Base-by-base conservation (phyloP, 257 asterid species). In the Plantago major region DNA sequence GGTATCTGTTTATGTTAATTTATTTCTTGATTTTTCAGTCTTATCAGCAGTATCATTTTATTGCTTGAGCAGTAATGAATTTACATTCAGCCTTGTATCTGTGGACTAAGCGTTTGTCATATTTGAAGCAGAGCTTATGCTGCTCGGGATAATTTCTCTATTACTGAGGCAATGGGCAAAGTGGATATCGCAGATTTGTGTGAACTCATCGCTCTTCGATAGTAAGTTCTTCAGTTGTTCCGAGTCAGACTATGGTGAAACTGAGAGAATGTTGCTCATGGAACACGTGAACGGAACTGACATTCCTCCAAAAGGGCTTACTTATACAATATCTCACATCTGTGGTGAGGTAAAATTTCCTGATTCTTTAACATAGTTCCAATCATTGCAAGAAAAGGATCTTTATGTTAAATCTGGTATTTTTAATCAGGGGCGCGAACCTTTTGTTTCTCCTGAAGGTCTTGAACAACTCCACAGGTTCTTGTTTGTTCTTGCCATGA, bases 81-180 rank as follows among this genome's bases (percentile, higher is more conserved):
- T 22, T 22, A 22, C 26, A 22, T 22, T 22, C 26, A 22, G 26
- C 26, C 26, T 22, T 22, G 26, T 37, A 52, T 19, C 15, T 26
- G 2, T 26, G 16, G 17, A 12, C 33, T 53, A 53, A 28, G 12
- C 14, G 4, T 11, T 26, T 26, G 6, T 19, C 12, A 11, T 53
- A 16, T 19, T 18, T 65, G 71, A 56, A 63, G 63, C 93, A 90
- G 96, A 90, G 76, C 59, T 87, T 64, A 90, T 87, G 97, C 85
- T 90, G 60, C 96, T 90, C 67, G 97, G 97, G 56, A 86, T 90
- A 9, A 90, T 90, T 52, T 90, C 97, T 10, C 52, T 90, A 78
- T 66, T 90, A 60, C 46, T 90, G 87, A 95, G 96, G 76, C 97
- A 90, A 80, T 90, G 93, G 81, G 85, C 95, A 26, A 85, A 77